Conservation (phyloP, 495 filamentous ascomycete species). For the Oleoguttula mirabilis region DNA sequence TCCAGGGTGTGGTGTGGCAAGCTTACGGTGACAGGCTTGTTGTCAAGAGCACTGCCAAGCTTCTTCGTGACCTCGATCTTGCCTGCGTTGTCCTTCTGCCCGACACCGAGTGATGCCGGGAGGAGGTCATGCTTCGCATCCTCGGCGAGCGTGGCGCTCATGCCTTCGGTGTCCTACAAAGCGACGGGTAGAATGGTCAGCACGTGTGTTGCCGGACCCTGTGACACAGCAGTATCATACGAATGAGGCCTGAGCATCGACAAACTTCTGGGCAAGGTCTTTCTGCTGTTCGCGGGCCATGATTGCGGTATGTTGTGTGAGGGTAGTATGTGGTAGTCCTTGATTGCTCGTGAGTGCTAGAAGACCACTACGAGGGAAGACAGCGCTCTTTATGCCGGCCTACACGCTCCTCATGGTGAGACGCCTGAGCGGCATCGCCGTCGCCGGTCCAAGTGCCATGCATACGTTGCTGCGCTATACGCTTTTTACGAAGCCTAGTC, state of each 20-base stretch:
- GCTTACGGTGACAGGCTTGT: conserved; percentile 9
- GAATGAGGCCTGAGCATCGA: neutral
- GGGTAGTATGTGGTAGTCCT: too few species aligned
- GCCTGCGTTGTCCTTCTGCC: conserved; percentile 13
- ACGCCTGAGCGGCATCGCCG: too few species aligned
- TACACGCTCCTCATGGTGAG: too few species aligned
- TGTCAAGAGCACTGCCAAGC: conserved; percentile 4
- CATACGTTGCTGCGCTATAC: too few species aligned
- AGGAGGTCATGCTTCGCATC: conserved; percentile 13
- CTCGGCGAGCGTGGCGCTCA: neutral
- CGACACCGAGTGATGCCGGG: conserved; percentile 9
- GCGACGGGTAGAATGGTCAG: too few species aligned
- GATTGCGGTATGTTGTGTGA: conserved; percentile 5
- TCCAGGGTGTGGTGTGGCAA: too few species aligned
- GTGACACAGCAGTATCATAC: neutral
- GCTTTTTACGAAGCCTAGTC: too few species aligned
- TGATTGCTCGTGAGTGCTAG: too few species aligned
- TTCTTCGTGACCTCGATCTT: conserved; percentile 14
- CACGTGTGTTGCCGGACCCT: neutral
- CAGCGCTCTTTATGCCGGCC: too few species aligned
- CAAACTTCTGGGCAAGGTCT: conserved; percentile 6
- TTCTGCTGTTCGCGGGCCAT: conserved; percentile 12
- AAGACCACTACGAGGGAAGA: too few species aligned
- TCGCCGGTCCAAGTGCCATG: too few species aligned
- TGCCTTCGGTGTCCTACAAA: conserved; percentile 6